Conservation (phyloP, 352 stramenopile genomes). For the Phytophthora hibernalis region DNA sequence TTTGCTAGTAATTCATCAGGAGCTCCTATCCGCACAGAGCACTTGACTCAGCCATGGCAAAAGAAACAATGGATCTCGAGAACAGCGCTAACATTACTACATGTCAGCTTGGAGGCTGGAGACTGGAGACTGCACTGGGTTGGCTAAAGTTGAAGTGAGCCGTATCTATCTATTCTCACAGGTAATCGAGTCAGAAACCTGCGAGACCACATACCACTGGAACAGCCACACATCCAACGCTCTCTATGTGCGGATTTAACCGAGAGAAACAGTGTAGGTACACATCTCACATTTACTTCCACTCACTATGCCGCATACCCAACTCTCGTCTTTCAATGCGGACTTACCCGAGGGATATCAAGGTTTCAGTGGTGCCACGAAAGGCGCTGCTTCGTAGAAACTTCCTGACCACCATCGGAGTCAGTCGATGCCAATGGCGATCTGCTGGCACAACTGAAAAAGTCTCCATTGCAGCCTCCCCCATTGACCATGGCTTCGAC, state of each 20-base stretch:
- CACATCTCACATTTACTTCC: not conserved
- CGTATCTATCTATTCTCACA: slow-evolving; percentile 20
- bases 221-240: not conserved
- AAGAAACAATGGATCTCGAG: no score
- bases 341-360: slow-evolving; percentile 13
- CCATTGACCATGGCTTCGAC: slow-evolving; percentile 11
- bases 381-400: slow-evolving; percentile 17
- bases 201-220: not conserved
- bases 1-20: not conserved
- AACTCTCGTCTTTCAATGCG: slow-evolving; percentile 1
- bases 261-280: slow-evolving; percentile 1
- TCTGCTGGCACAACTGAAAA: slow-evolving; percentile 26
- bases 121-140: not conserved
- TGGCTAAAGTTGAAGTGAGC: slow-evolving; percentile 13
- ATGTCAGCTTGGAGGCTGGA: no score
- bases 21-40: no score
- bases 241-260: not conserved
- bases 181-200: slow-evolving; percentile 9
- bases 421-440: not conserved
- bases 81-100: no score
- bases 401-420: slow-evolving; percentile 8
- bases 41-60: no score
- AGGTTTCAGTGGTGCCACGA: slow-evolving; percentile 14
- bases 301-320: not conserved
- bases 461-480: slow-evolving; percentile 12